phyloP scores from a whole-genome alignment of 306 rosid genomes.

The Prunus padus region DNA sequence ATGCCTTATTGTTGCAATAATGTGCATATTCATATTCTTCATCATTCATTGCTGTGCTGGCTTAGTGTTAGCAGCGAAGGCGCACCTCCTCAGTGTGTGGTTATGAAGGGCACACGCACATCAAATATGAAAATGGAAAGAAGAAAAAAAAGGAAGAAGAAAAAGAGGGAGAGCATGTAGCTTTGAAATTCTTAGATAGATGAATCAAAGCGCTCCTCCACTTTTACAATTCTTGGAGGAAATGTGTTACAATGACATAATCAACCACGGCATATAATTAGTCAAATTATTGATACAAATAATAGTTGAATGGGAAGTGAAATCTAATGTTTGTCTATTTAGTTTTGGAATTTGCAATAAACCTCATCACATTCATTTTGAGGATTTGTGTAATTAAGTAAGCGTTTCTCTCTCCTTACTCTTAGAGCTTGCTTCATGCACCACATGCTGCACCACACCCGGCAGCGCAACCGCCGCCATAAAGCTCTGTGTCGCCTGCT shows the following conservation, averaged over 20 bases:
- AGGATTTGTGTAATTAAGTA: not conserved
- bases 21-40: not conserved
- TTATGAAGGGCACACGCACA: not conserved
- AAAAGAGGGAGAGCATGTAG: too few relatives aligned
- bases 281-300: not conserved
- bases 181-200: too few relatives aligned
- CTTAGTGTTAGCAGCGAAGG: not conserved
- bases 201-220: too few relatives aligned
- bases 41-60: not conserved
- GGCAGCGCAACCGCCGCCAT: conserved; percentile 58
- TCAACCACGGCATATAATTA: not conserved
- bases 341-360: not conserved
- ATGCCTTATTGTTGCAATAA: not conserved
- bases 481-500: conserved; percentile 36
- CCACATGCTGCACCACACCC: conserved; percentile 72
- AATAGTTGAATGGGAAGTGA: not conserved
- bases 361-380: conserved; percentile 2
- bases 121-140: too few relatives aligned
- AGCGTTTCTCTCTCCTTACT: not conserved
- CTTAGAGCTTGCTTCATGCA: conserved; percentile 32
- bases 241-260: too few relatives aligned
- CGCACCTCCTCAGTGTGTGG: not conserved
- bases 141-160: too few relatives aligned
- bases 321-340: not conserved
- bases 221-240: too few relatives aligned